Percentiles rank a stretch among this genome's conserved stretches.
Evolutionary conservation across 495 filamentous ascomycete genomes (phyloP).

Genomic region (Cenococcum geophilum): DNA sequence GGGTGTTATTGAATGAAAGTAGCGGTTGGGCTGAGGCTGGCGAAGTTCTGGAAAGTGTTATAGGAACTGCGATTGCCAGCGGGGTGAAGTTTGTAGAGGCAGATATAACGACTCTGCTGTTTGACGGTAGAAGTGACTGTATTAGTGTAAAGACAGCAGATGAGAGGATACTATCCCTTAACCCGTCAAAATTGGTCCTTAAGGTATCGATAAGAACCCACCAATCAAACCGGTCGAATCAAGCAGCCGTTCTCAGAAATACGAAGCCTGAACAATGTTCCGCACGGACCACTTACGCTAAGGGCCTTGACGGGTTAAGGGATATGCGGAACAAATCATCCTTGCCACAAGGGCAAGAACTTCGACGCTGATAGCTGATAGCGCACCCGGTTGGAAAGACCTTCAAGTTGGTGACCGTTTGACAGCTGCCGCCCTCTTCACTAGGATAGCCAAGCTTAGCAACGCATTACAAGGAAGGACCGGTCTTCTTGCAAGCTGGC

Average conservation of each 20-base stretch:
- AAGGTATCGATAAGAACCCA: no score
- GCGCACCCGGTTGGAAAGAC: conserved; percentile 43
- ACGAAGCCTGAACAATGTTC: no score
- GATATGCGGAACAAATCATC: conserved; percentile 46
- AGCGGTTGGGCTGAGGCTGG: conserved; percentile 61
- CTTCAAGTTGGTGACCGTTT: conserved; percentile 50
- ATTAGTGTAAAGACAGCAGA: conserved; percentile 40
- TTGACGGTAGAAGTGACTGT: conserved; percentile 39
- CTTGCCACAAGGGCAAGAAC: conserved; percentile 56
- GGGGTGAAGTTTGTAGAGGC: conserved; percentile 50
- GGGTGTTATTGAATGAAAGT: conserved; percentile 46
- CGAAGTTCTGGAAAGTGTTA: conserved; percentile 45
- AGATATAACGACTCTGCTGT: conserved; percentile 43
- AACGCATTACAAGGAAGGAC: conserved; percentile 21
- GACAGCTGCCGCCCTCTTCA: conserved; percentile 51
- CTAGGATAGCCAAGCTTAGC: conserved; percentile 40
- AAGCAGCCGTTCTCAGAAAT: no score
- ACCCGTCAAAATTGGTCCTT: no score
- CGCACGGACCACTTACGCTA: no score
- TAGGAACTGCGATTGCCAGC: conserved; percentile 42
- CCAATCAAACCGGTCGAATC: no score
- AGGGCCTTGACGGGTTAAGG: not conserved
- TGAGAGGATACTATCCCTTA: no score
- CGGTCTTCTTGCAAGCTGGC: not conserved
- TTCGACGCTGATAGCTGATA: conserved; percentile 51